A percentile compares a stretch with the other conserved stretches of the same genome.
Conservation (phyloP, 345 rosid species). For the Lepidium sativum region DNA sequence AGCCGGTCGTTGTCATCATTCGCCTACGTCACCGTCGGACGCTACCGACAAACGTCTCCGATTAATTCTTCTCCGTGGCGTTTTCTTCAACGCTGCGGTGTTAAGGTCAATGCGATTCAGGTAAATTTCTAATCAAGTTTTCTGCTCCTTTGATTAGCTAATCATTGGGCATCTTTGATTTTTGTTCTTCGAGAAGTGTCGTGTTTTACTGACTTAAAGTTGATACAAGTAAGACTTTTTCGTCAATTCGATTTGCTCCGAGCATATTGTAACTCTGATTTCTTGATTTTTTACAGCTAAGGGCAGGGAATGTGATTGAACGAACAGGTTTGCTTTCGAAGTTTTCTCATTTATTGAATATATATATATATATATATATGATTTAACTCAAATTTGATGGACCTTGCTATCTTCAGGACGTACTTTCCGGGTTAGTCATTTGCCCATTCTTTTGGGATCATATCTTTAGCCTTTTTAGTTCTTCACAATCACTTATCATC, state of each 20-base stretch:
- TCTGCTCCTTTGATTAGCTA: background rate
- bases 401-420: slow-evolving; percentile 43
- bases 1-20: slow-evolving; percentile 8
- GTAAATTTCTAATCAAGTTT: slow-evolving; percentile 19
- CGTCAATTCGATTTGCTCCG: background rate
- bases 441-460: background rate
- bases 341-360: background rate
- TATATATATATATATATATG: too few species aligned
- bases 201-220: background rate
- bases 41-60: background rate
- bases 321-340: slow-evolving; percentile 46
- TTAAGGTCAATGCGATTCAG: slow-evolving; percentile 68
- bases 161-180: background rate
- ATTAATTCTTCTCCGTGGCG: slow-evolving; percentile 46
- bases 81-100: slow-evolving; percentile 53
- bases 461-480: background rate
- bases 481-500: background rate
- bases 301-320: slow-evolving; percentile 81
- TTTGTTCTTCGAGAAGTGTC: background rate
- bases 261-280: background rate
- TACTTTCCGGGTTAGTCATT: slow-evolving; percentile 49
- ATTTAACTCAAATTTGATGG: slow-evolving; percentile 12
- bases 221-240: background rate
- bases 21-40: background rate
- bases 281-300: slow-evolving; percentile 36